Conservation (phyloP, 2,329 filamentous ascomycete species). For the Pseudocercospora ulei region DNA sequence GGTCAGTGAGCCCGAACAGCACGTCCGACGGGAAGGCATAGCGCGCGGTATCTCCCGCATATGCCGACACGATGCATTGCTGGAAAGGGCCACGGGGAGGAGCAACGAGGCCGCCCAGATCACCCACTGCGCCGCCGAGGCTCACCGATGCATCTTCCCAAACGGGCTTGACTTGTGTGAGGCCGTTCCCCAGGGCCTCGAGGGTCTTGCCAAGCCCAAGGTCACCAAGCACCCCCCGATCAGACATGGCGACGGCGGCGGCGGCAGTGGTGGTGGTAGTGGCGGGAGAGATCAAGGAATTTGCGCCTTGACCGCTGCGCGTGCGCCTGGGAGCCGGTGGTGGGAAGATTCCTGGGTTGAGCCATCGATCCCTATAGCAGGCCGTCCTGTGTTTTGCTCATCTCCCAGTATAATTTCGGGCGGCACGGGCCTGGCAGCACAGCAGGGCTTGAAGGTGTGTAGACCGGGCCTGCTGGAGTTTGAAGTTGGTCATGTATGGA, state of each 20-base stretch:
- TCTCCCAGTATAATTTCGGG: constrained; percentile 5
- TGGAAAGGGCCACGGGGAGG: constrained; percentile 16
- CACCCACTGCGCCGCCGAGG: constrained; percentile 12
- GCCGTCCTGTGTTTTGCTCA: too few species aligned
- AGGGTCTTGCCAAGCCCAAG: constrained; percentile 8
- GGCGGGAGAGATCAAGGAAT: too few species aligned
- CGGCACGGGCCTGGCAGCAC: neutral
- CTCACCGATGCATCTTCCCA: constrained; percentile 6
- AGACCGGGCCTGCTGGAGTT: neutral
- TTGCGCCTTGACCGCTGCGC: too few species aligned
- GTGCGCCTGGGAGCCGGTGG: too few species aligned
- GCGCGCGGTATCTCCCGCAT: constrained; percentile 12
- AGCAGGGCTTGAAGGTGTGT: neutral
- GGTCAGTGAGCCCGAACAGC: constrained; percentile 14
- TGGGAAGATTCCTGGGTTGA: too few species aligned
- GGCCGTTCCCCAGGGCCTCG: constrained; percentile 1
- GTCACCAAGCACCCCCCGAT: constrained; percentile 3
- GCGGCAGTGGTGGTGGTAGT: too few species aligned
- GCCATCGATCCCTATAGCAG: too few species aligned
- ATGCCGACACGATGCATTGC: constrained; percentile 15
- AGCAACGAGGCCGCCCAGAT: constrained; percentile 12
- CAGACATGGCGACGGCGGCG: neutral
- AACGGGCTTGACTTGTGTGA: constrained; percentile 2
- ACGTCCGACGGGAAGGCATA: constrained; percentile 19
- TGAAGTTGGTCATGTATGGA: neutral